Evolutionary conservation across 2,329 filamentous ascomycete genomes (phyloP).

Genomic region (Cytospora schulzeri): DNA sequence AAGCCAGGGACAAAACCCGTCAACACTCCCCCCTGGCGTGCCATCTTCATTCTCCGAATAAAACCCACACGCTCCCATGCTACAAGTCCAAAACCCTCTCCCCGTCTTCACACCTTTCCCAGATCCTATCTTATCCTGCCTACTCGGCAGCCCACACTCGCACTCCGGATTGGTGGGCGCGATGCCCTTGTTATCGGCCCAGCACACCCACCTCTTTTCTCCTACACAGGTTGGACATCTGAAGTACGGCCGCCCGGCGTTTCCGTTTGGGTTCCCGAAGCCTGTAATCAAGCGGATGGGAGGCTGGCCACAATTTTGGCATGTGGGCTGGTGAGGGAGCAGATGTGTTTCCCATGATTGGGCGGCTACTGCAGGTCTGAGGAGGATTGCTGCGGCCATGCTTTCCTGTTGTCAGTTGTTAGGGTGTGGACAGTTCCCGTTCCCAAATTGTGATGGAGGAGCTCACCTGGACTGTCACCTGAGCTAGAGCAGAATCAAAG

Average conservation of each 20-base stretch:
- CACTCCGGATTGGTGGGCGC: neutral
- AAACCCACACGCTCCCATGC: neutral
- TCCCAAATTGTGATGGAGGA: neutral
- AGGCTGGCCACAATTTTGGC: neutral
- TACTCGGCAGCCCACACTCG: neutral
- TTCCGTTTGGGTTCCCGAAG: neutral
- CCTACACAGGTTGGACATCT: slow-evolving; percentile 6
- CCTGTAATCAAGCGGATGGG: neutral
- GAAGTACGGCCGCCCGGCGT: slow-evolving; percentile 13
- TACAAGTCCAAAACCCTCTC: slow-evolving; percentile 10
- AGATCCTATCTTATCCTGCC: slow-evolving; percentile 1
- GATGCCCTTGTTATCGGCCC: slow-evolving; percentile 6
- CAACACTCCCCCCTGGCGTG: neutral
- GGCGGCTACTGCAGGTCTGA: neutral
- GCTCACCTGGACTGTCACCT: neutral
- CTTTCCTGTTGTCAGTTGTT: neutral
- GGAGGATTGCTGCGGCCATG: neutral
- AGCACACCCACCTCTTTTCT: neutral
- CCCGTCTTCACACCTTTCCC: neutral
- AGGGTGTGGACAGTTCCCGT: neutral
- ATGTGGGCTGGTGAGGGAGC: neutral
- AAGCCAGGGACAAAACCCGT: neutral
- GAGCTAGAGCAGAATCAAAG: neutral
- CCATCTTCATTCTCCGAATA: slow-evolving; percentile 15
- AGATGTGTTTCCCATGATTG: neutral